Evolutionary conservation across 2,329 filamentous ascomycete species (phyloP).

Genomic region (Fusarium duplospermum): DNA sequence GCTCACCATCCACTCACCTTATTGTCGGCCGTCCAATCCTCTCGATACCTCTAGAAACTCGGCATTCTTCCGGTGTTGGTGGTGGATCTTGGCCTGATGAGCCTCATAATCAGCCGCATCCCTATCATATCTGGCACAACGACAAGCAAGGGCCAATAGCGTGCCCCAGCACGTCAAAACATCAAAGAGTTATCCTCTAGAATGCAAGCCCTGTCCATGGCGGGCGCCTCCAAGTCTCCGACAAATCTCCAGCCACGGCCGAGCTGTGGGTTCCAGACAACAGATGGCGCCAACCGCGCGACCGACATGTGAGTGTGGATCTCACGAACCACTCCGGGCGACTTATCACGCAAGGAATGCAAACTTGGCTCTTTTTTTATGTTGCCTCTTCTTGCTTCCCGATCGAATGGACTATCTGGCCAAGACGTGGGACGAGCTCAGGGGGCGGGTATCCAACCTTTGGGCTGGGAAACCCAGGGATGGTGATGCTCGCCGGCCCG

Average conservation of each 20-base stretch:
- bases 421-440: slow-evolving; percentile 27
- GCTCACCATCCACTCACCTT: slow-evolving; percentile 16
- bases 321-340: slow-evolving; percentile 21
- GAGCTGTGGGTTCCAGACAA: slow-evolving; percentile 20
- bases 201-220: slow-evolving; percentile 17
- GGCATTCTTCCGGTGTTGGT: slow-evolving; percentile 15
- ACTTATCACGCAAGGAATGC: slow-evolving; percentile 28
- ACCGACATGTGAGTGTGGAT: slow-evolving; percentile 32
- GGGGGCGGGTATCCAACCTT: not conserved
- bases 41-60: slow-evolving; percentile 1
- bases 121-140: not conserved
- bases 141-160: slow-evolving; percentile 4
- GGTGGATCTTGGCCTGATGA: slow-evolving; percentile 7
- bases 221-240: slow-evolving; percentile 18
- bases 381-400: slow-evolving; percentile 3
- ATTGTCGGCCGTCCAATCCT: not conserved
- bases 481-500: slow-evolving; percentile 16
- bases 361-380: slow-evolving; percentile 1
- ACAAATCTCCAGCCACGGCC: slow-evolving; percentile 37
- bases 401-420: slow-evolving; percentile 24
- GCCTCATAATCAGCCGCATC: slow-evolving; percentile 31
- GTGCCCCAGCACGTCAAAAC: not conserved
- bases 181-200: not conserved
- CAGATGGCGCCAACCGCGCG: not conserved
- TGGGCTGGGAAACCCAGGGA: slow-evolving; percentile 6